Percentiles rank a stretch among this genome's conserved stretches.
These are phyloP conservation scores for Sphenostylis stenocarpa DNA, from an alignment of 306 rosid genomes.

Conservation along the genomic window DNA sequence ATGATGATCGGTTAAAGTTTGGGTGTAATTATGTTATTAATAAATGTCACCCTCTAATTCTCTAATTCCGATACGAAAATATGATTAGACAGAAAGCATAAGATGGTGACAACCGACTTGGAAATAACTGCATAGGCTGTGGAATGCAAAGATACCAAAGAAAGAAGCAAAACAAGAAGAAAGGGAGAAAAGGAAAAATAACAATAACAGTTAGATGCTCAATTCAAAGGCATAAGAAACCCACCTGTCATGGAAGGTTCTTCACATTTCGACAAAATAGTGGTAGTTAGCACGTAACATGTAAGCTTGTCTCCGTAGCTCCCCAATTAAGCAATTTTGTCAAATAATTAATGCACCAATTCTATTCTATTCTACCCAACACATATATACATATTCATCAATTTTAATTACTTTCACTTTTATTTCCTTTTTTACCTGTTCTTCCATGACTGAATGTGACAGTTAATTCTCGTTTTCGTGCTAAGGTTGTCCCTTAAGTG, in stretches of 20 bases:
- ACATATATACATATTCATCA: too few species aligned
- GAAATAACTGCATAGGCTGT: not conserved
- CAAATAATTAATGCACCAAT: not conserved
- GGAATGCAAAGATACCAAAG: constrained; percentile 15
- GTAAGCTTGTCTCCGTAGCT: constrained; percentile 25
- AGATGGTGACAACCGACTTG: constrained; percentile 2
- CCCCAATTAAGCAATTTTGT: constrained; percentile 10
- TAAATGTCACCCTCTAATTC: not conserved
- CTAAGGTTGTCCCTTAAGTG: too few species aligned
- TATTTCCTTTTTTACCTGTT: too few species aligned
- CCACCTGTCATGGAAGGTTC: not conserved
- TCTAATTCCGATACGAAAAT: not conserved
- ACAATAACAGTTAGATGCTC: not conserved
- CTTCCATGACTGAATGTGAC: too few species aligned
- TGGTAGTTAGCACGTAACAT: constrained; percentile 20
- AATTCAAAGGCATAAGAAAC: constrained; percentile 7
- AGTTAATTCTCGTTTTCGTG: too few species aligned
- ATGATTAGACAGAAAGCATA: not conserved
- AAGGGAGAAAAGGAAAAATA: not conserved
- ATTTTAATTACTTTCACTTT: not conserved
- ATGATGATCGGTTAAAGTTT: too few species aligned
- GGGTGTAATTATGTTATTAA: too few species aligned
- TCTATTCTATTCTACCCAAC: not conserved
- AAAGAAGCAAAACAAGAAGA: not conserved
- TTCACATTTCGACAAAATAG: not conserved